Percentiles rank a stretch among this genome's conserved stretches.
These are phyloP conservation scores for Globisporangium parvum DNA, from an alignment of 352 stramenopile genomes.

Conservation along the genomic window DNA sequence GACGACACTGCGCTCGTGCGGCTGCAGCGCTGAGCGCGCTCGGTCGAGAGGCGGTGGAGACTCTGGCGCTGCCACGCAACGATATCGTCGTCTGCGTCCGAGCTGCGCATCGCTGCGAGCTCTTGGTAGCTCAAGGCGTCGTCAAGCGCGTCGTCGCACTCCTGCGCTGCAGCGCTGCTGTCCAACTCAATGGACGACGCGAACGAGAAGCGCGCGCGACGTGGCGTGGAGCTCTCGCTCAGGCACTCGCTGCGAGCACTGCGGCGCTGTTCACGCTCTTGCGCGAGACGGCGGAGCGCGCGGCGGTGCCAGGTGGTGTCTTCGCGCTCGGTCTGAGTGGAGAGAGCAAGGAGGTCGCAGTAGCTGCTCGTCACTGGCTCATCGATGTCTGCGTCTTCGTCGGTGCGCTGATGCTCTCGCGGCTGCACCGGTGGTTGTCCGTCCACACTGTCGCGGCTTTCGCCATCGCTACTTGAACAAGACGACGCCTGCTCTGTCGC, in stretches of 20 bases:
- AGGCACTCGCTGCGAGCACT: not conserved
- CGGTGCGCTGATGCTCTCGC: not conserved
- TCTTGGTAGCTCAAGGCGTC: slow-evolving; percentile 19
- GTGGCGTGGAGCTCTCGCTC: not conserved
- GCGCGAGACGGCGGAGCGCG: slow-evolving; percentile 31
- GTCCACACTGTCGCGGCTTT: too few species aligned
- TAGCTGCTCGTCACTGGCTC: slow-evolving; percentile 17
- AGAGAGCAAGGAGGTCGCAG: slow-evolving; percentile 30
- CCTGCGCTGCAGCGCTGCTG: not conserved
- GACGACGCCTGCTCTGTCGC: too few species aligned
- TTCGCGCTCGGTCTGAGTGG: slow-evolving; percentile 10
- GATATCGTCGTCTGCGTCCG: slow-evolving; percentile 15
- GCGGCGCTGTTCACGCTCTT: slow-evolving; percentile 26
- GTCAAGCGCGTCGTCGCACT: slow-evolving; percentile 3
- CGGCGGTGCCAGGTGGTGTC: slow-evolving; percentile 23
- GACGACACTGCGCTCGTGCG: slow-evolving; percentile 1
- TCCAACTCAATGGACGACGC: slow-evolving; percentile 9
- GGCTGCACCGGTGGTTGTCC: too few species aligned
- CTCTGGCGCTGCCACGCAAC: slow-evolving; percentile 22
- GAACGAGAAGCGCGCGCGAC: slow-evolving; percentile 5
- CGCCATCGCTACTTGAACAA: too few species aligned
- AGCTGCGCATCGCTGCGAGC: slow-evolving; percentile 21
- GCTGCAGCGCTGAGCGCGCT: slow-evolving; percentile 21
- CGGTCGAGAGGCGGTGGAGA: slow-evolving; percentile 26
- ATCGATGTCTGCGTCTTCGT: not conserved